phyloP scores from a whole-genome alignment of 768 basidiomycete genomes.

The Lanmaoa pseudosensibilis region DNA sequence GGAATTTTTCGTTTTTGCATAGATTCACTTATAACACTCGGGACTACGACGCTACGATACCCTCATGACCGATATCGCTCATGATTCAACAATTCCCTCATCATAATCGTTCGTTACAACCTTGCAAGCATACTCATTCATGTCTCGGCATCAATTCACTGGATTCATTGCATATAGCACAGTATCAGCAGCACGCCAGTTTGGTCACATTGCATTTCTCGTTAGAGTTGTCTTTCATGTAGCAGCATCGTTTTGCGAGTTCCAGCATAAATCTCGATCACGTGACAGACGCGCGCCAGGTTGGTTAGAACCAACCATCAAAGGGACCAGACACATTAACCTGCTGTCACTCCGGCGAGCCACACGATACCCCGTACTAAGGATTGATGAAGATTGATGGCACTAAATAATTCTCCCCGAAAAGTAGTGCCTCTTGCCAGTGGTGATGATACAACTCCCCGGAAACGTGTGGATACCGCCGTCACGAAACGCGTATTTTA shows the following conservation, averaged over 20 bases:
- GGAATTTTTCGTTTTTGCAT: constrained; percentile 39
- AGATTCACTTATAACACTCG: constrained; percentile 28
- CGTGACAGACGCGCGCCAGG: constrained; percentile 26
- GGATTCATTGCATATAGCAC: constrained; percentile 5
- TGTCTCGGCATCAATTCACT: constrained; percentile 4
- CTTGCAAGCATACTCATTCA: constrained; percentile 23
- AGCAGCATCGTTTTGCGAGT: not conserved
- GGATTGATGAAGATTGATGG: constrained; percentile 45
- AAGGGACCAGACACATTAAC: not conserved
- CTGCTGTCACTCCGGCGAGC: constrained; percentile 1
- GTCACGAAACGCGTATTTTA: constrained; percentile 83
- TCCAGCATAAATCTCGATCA: constrained; percentile 20
- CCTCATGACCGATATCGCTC: constrained; percentile 9
- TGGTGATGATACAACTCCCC: constrained; percentile 57
- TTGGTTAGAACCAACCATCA: constrained; percentile 5
- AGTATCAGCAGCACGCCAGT: not conserved
- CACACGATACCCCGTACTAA: constrained; percentile 1
- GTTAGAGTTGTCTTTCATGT: constrained; percentile 6
- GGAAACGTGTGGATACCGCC: constrained; percentile 38
- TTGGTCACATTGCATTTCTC: constrained; percentile 18
- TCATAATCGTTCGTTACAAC: constrained; percentile 5
- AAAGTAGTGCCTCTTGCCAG: constrained; percentile 72
- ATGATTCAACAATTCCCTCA: constrained; percentile 2
- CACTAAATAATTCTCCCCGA: constrained; percentile 66
- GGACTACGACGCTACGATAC: constrained; percentile 9